phyloP scores from a whole-genome alignment of 1,284 basidiomycete species.

The Cryptococcus sp. region DNA sequence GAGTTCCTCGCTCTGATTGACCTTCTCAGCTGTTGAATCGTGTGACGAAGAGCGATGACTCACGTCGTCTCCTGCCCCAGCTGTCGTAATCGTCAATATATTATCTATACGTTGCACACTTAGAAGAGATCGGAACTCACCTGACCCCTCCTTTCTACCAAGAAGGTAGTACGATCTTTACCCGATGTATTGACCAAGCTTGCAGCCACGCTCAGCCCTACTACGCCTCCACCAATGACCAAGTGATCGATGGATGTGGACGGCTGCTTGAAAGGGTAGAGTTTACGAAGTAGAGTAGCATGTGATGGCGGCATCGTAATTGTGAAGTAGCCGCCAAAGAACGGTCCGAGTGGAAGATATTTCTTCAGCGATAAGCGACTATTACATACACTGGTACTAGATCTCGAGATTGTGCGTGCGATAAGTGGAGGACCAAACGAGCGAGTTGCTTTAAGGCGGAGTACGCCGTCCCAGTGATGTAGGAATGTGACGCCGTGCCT shows the following conservation, averaged over 20 bases:
- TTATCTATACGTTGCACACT: no score
- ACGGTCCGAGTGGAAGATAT: no score
- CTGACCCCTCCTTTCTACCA: constrained; percentile 75
- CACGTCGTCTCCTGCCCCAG: constrained; percentile 81
- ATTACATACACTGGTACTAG: no score
- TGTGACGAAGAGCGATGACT: constrained; percentile 14
- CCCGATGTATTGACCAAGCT: constrained; percentile 67
- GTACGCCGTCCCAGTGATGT: no score
- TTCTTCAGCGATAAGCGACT: no score
- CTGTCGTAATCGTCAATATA: constrained; percentile 17
- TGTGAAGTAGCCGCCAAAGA: no score
- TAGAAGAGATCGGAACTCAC: constrained; percentile 40
- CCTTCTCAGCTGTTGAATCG: not conserved
- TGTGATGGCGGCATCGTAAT: constrained; percentile 7
- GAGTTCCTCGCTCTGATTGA: constrained; percentile 80
- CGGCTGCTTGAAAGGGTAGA: constrained; percentile 60
- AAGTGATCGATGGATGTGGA: constrained; percentile 81
- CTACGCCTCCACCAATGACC: constrained; percentile 87
- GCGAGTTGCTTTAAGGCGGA: no score
- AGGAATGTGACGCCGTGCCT: no score
- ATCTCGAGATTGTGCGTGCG: no score
- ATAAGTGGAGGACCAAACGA: no score
- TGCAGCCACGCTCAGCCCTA: constrained; percentile 85
- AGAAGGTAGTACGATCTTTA: constrained; percentile 69
- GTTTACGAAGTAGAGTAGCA: constrained; percentile 18